Evolutionary conservation across 2,329 filamentous ascomycete species (phyloP).

Genomic region (Hymenoscyphus occultus): DNA sequence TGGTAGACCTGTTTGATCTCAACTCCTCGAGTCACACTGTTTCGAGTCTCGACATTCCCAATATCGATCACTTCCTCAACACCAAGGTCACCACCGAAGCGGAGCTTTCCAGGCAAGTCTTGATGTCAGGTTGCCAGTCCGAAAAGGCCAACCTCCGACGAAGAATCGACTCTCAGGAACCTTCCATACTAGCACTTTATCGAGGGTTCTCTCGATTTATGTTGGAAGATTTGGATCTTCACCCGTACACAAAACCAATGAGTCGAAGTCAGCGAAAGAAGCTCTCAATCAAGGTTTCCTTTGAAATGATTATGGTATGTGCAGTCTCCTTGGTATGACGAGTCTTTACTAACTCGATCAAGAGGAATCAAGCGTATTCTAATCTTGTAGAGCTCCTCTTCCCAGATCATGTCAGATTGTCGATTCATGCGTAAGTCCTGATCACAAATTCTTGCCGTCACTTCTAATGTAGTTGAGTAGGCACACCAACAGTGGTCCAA

Average conservation of each 20-base stretch:
- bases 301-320: constrained; percentile 15
- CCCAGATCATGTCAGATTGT: constrained; percentile 11
- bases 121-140: constrained; percentile 12
- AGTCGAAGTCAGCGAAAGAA: constrained; percentile 11
- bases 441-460: neutral
- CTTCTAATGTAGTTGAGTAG: neutral
- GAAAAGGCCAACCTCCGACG: constrained; percentile 8
- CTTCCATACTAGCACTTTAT: constrained; percentile 10
- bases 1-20: constrained; percentile 12
- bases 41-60: constrained; percentile 6
- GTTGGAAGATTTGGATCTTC: constrained; percentile 13
- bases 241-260: constrained; percentile 11
- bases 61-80: constrained; percentile 10
- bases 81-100: constrained; percentile 10
- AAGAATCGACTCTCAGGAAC: constrained; percentile 12
- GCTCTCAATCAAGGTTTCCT: constrained; percentile 12
- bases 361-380: constrained; percentile 13
- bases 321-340: neutral
- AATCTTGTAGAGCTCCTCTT: constrained; percentile 13
- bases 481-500: constrained; percentile 12
- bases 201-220: constrained; percentile 13
- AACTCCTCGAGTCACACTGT: neutral
- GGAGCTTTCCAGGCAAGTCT: constrained; percentile 8
- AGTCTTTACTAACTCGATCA: neutral
- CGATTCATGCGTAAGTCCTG: constrained; percentile 12